Evolutionary conservation across 306 rosid genomes (phyloP), one percentile per base, ranked within the genome.

Genomic region (Luffa aegyptiaca): DNA sequence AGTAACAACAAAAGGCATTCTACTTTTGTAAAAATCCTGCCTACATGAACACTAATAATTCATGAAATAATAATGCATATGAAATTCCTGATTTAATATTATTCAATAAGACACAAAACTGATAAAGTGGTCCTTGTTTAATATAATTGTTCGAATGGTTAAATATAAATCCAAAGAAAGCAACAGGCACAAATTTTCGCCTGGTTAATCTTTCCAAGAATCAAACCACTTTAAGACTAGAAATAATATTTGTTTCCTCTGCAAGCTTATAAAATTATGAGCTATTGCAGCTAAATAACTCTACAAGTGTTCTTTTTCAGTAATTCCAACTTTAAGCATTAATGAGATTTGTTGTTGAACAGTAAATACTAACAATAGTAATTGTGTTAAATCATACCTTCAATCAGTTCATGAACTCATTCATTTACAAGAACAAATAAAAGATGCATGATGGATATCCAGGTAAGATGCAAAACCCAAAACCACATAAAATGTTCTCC

Each of bases 11-110:
- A 91, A 69, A 41, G 93, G 80, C 88, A 88, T 78, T 85, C 92
- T 85, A 74, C 88, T 73, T 63, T 83, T 87, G 64, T 88, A 90
- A 88, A 82, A 85, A 75, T 90, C 98, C 97, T 93, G 86, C 82
- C 44, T 66, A 49, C 58, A 53, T 21, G 46, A n/a, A 53, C 18
- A 42, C 62, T 20, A 14, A 33, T 41, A 75, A 41, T 5, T 53
- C 61, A 49, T 1, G 7, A 46, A 26, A 73, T 48, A 31, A 7
- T 49, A n/a, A n/a, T n/a, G 31, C 44, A 48, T 26, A 73, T 49
- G 4, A 6, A 73, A 33, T 31, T 49, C 20, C 45, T 31, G 16
- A 31, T 48, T 7, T 73, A 48, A 36, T 3, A 21, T 16, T 3
- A 72, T 26, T 21, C 20, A 3, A 72, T 14, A 72, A 72, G 41